Percentiles rank a stretch among this genome's conserved stretches.
Conservation (phyloP, 441 rosid genomes). For the Geranium incanum region DNA sequence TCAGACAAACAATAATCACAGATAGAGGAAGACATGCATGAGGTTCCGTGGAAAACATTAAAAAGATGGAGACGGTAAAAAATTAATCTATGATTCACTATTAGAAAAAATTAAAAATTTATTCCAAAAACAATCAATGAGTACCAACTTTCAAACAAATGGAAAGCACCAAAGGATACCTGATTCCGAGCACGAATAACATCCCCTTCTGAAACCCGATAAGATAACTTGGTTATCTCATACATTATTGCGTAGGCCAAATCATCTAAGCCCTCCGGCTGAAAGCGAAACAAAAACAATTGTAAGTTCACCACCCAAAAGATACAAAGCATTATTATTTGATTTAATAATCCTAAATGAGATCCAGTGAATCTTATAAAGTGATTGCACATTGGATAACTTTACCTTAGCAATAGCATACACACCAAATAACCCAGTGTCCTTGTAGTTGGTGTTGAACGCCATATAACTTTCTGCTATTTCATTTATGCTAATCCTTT, state of each 20-base stretch:
- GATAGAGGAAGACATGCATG: neutral
- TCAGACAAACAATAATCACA: neutral
- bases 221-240: conserved; percentile 67
- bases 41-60: neutral
- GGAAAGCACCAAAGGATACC: conserved; percentile 32
- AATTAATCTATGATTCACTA: neutral
- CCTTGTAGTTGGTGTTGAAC: conserved; percentile 96
- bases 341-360: neutral
- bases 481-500: conserved; percentile 75
- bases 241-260: conserved; percentile 89
- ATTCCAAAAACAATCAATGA: neutral
- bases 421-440: conserved; percentile 93
- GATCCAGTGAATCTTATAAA: neutral
- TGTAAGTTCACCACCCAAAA: conserved; percentile 9
- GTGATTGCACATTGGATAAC: neutral
- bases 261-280: conserved; percentile 90
- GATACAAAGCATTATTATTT: neutral
- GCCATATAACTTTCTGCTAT: conserved; percentile 97
- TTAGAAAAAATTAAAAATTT: neutral
- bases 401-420: conserved; percentile 96
- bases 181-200: conserved; percentile 95
- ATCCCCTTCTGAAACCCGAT: conserved; percentile 89
- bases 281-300: conserved; percentile 26
- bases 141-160: neutral
- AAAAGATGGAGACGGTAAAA: neutral